Conservation (phyloP, 306 rosid genomes). For the Cucumis hystrix region DNA sequence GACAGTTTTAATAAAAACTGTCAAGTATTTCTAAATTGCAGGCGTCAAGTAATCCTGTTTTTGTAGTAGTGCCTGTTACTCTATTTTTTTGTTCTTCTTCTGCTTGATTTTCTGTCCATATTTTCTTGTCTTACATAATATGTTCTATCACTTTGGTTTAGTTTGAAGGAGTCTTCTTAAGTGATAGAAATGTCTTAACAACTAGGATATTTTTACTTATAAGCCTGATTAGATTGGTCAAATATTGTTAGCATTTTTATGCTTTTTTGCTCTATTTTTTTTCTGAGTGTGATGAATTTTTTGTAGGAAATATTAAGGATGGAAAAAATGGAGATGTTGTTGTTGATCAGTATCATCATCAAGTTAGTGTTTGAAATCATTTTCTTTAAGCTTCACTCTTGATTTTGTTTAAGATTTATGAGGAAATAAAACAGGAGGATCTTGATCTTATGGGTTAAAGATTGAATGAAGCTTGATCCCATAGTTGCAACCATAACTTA, state of each 20-base stretch:
- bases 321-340: conserved; percentile 59
- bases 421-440: conserved; percentile 24
- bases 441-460: conserved; percentile 19
- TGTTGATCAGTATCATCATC: conserved; percentile 65
- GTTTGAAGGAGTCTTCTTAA: conserved; percentile 53
- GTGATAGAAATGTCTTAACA: conserved; percentile 52
- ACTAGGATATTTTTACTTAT: conserved; percentile 63
- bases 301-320: conserved; percentile 35
- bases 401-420: not conserved
- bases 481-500: too few species aligned
- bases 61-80: too few species aligned
- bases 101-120: not conserved
- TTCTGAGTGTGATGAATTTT: not conserved
- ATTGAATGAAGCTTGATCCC: too few species aligned
- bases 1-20: too few species aligned
- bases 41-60: too few species aligned
- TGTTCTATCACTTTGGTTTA: conserved; percentile 6
- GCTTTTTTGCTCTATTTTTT: not conserved
- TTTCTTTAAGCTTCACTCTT: not conserved
- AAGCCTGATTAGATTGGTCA: conserved; percentile 23
- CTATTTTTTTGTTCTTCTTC: not conserved
- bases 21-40: too few species aligned
- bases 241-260: not conserved
- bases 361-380: conserved; percentile 14
- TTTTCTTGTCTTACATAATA: not conserved